phyloP scores from a whole-genome alignment of 805 yeast species.

The Candida pseudofarinosa region DNA sequence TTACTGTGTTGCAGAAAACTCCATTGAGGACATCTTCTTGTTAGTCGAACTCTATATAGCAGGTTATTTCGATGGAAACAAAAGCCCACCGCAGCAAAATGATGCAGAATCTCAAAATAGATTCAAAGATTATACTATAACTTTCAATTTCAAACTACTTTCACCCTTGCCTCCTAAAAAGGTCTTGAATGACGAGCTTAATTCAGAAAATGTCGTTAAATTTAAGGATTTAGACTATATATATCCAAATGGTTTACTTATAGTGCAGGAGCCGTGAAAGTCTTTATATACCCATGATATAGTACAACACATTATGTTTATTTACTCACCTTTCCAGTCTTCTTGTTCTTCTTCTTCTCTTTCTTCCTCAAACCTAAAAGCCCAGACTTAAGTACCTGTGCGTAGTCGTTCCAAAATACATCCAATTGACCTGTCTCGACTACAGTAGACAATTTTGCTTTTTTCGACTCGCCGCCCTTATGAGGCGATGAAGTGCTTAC shows the following conservation, averaged over 20 bases:
- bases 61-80: slow-evolving; percentile 34
- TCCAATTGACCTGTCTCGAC: slow-evolving; percentile 61
- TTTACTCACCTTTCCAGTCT: slow-evolving; percentile 36
- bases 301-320: slow-evolving; percentile 5
- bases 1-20: slow-evolving; percentile 26
- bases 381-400: slow-evolving; percentile 65
- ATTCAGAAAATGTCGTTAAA: slow-evolving; percentile 30
- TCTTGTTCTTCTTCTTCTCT: slow-evolving; percentile 71
- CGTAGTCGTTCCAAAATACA: slow-evolving; percentile 73
- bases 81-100: slow-evolving; percentile 13
- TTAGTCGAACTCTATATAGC: slow-evolving; percentile 34
- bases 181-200: slow-evolving; percentile 21
- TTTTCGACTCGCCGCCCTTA: slow-evolving; percentile 40
- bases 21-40: slow-evolving; percentile 28
- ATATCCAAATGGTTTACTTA: slow-evolving; percentile 49
- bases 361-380: slow-evolving; percentile 76
- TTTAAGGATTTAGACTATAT: slow-evolving; percentile 58
- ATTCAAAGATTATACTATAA: slow-evolving; percentile 21
- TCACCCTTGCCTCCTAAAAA: slow-evolving; percentile 39
- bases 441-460: slow-evolving; percentile 66
- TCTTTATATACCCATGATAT: slow-evolving; percentile 1
- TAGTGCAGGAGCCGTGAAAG: slow-evolving; percentile 43
- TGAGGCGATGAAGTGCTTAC: slow-evolving; percentile 42
- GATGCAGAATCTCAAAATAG: slow-evolving; percentile 19
- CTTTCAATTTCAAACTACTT: slow-evolving; percentile 27